Percentiles rank a stretch among this genome's conserved stretches.
These are phyloP conservation scores for Smittium mucronatum DNA, from an alignment of 371 early-diverging fungal genomes.

Conservation along the genomic window DNA sequence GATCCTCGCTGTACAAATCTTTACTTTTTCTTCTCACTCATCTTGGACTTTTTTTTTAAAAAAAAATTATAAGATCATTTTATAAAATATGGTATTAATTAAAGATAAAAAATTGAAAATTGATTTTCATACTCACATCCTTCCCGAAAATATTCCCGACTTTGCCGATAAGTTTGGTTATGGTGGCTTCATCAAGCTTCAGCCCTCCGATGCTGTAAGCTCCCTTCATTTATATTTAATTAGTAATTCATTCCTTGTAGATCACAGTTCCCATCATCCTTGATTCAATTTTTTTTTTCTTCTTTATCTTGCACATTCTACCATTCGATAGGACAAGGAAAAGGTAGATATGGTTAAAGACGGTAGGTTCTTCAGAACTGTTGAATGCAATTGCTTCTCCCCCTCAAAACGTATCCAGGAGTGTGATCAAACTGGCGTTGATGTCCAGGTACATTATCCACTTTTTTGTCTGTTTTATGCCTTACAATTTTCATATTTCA, in stretches of 20 bases:
- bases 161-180: constrained; percentile 48
- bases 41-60: too few relatives aligned
- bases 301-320: not conserved
- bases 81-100: too few relatives aligned
- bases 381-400: constrained; percentile 59
- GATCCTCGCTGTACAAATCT: too few relatives aligned
- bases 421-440: constrained; percentile 38
- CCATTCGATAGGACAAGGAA: constrained; percentile 3
- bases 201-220: constrained; percentile 31
- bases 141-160: constrained; percentile 49
- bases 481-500: too few relatives aligned
- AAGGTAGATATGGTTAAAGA: constrained; percentile 52
- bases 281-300: not conserved
- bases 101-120: too few relatives aligned
- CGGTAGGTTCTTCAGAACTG: constrained; percentile 50
- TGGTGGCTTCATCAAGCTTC: constrained; percentile 40
- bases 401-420: constrained; percentile 42
- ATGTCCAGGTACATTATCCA: constrained; percentile 53
- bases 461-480: too few relatives aligned
- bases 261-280: not conserved
- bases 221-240: constrained; percentile 14
- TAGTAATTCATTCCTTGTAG: too few relatives aligned
- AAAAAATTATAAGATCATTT: too few relatives aligned
- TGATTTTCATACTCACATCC: constrained; percentile 45
- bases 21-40: too few relatives aligned